Conservation (phyloP, 2,329 filamentous ascomycete species). For the Ophiosphaerella herpotricha region DNA sequence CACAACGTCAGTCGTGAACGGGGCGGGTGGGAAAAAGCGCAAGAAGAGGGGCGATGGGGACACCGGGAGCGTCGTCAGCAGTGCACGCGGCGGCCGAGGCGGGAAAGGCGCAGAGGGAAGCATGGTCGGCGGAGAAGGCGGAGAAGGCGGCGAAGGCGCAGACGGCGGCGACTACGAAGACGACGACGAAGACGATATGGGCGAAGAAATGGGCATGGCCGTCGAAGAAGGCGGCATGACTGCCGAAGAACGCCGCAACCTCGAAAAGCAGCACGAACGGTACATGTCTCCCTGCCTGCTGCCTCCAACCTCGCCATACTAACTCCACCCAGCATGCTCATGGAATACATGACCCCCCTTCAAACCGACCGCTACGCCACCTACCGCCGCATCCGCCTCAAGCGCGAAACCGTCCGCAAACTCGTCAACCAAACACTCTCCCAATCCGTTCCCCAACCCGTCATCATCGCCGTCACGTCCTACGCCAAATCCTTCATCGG, state of each 20-base stretch:
- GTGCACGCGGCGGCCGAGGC: slow-evolving; percentile 35
- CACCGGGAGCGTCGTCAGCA: slow-evolving; percentile 44
- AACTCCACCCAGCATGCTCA: slow-evolving; percentile 55
- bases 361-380: slow-evolving; percentile 73
- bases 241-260: slow-evolving; percentile 64
- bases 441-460: slow-evolving; percentile 74
- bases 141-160: slow-evolving; percentile 44
- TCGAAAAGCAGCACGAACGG: slow-evolving; percentile 69
- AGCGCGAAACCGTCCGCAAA: slow-evolving; percentile 71
- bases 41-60: slow-evolving; percentile 42
- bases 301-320: neutral
- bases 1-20: slow-evolving; percentile 53
- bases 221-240: slow-evolving; percentile 57
- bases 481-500: slow-evolving; percentile 79
- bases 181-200: slow-evolving; percentile 56
- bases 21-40: slow-evolving; percentile 60
- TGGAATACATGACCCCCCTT: slow-evolving; percentile 66
- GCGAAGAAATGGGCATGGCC: slow-evolving; percentile 49
- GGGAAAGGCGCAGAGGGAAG: slow-evolving; percentile 37
- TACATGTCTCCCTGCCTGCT: slow-evolving; percentile 12
- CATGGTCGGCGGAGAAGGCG: slow-evolving; percentile 40
- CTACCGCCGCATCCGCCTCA: slow-evolving; percentile 71
- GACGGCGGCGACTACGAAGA: slow-evolving; percentile 63
- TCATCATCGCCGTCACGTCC: slow-evolving; percentile 75
- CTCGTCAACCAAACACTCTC: slow-evolving; percentile 81